Percentiles rank a stretch among this genome's conserved stretches.
Evolutionary conservation across 345 rosid genomes (phyloP).

Genomic region (Nasturtium officinale): DNA sequence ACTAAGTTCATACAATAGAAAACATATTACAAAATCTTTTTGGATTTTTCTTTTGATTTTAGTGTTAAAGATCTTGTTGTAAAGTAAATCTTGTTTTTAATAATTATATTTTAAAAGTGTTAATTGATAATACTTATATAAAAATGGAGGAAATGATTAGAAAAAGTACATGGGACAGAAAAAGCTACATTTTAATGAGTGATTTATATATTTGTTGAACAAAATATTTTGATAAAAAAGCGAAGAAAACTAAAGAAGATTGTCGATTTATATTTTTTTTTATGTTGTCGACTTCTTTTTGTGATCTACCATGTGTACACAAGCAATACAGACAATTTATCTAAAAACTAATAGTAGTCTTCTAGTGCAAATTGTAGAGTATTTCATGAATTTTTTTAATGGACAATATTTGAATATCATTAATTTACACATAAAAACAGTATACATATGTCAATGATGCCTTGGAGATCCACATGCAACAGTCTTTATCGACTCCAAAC

Average conservation of each 20-base stretch:
- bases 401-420: constrained; percentile 15
- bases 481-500: constrained; percentile 23
- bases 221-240: not conserved
- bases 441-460: constrained; percentile 19
- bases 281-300: not conserved
- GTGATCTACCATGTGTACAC: constrained; percentile 27
- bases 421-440: not conserved
- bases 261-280: not conserved
- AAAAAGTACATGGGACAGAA: constrained; percentile 8
- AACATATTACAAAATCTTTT: not conserved
- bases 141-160: not conserved
- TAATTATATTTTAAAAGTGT: not conserved
- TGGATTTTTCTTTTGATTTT: too few species aligned
- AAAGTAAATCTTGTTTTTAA: not conserved
- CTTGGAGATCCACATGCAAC: constrained; percentile 35
- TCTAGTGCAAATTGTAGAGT: constrained; percentile 23
- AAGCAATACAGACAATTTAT: constrained; percentile 18
- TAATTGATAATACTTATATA: too few species aligned
- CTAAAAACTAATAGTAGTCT: too few species aligned
- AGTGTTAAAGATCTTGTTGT: not conserved
- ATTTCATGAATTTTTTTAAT: not conserved
- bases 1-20: too few species aligned
- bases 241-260: not conserved
- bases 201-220: not conserved
- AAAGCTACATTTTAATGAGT: not conserved